Conservation (phyloP, 1,284 basidiomycete genomes). For the Cutaneotrichosporon sp. region DNA sequence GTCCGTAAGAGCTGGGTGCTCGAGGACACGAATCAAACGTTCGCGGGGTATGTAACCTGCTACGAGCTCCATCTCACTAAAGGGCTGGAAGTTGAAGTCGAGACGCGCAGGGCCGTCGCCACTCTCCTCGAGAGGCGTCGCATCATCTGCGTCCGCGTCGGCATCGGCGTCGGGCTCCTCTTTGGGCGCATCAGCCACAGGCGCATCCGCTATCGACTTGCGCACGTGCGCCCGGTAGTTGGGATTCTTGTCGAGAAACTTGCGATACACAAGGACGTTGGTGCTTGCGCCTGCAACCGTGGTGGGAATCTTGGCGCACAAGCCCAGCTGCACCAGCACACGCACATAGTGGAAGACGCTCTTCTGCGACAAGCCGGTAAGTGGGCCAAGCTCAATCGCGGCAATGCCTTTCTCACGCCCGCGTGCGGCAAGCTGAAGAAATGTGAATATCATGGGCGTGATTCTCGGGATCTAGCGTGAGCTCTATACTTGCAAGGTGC, state of each 20-base stretch:
- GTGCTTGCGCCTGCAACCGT: conserved; percentile 32
- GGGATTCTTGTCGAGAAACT: conserved; percentile 34
- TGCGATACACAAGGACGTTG: conserved; percentile 35
- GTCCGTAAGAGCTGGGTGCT: conserved; percentile 37
- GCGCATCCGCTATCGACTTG: background rate
- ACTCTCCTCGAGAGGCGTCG: no score
- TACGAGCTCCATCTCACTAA: conserved; percentile 34
- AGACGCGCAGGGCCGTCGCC: conserved; percentile 14
- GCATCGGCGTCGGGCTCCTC: conserved; percentile 15
- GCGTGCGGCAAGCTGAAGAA: conserved; percentile 19
- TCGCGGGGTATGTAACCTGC: conserved; percentile 35
- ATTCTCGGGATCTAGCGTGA: conserved; percentile 31
- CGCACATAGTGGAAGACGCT: conserved; percentile 41
- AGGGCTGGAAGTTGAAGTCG: conserved; percentile 28
- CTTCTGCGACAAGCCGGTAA: conserved; percentile 36
- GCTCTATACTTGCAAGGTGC: background rate
- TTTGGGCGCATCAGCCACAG: background rate
- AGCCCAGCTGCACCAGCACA: conserved; percentile 28
- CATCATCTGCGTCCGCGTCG: conserved; percentile 11
- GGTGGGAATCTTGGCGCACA: conserved; percentile 38
- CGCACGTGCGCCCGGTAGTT: conserved; percentile 24
- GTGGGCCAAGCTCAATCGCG: conserved; percentile 33
- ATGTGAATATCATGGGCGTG: conserved; percentile 32
- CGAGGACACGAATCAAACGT: conserved; percentile 33
- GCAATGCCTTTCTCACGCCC: conserved; percentile 15